Conservation (phyloP, 1,284 basidiomycete species). For the Marasmius tenuissimus region DNA sequence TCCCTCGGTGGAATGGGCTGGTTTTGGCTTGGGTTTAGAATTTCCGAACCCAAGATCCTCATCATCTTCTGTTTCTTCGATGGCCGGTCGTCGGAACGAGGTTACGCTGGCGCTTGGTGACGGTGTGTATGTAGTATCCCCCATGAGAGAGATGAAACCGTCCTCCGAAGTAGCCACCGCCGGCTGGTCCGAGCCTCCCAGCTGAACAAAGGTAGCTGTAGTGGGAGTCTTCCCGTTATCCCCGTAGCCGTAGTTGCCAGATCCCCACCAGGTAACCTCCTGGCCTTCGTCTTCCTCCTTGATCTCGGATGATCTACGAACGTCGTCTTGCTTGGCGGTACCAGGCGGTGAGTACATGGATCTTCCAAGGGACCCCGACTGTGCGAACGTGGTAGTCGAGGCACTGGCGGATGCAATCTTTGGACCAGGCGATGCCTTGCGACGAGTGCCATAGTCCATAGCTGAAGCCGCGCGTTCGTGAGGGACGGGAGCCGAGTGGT, state of each 20-base stretch:
- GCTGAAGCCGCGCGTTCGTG: slow-evolving; percentile 76
- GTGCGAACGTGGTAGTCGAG: slow-evolving; percentile 45
- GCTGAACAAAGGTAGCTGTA: slow-evolving; percentile 58
- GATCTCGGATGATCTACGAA: slow-evolving; percentile 31
- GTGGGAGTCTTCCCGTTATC: slow-evolving; percentile 63
- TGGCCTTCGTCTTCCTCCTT: slow-evolving; percentile 37
- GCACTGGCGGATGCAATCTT: slow-evolving; percentile 56
- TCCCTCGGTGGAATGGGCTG: slow-evolving; percentile 27
- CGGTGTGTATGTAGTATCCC: slow-evolving; percentile 50
- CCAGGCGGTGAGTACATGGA: slow-evolving; percentile 27
- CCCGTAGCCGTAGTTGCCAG: slow-evolving; percentile 42
- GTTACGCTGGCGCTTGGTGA: slow-evolving; percentile 33
- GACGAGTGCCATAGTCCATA: slow-evolving; percentile 61
- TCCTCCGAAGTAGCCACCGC: slow-evolving; percentile 41
- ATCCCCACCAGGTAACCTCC: slow-evolving; percentile 64
- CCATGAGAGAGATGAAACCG: slow-evolving; percentile 88
- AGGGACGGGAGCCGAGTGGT: slow-evolving; percentile 31
- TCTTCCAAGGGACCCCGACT: slow-evolving; percentile 42
- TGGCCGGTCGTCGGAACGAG: slow-evolving; percentile 21
- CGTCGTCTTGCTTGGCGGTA: slow-evolving; percentile 30
- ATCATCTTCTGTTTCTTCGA: slow-evolving; percentile 64
- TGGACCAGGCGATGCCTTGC: slow-evolving; percentile 48
- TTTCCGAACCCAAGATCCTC: slow-evolving; percentile 95
- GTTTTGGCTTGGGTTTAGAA: slow-evolving; percentile 42
- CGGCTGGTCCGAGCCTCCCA: slow-evolving; percentile 37